Evolutionary conservation across 495 filamentous ascomycete species (phyloP), one percentile per base, ranked within the genome.

Genomic region (Corynascus novoguineensis): DNA sequence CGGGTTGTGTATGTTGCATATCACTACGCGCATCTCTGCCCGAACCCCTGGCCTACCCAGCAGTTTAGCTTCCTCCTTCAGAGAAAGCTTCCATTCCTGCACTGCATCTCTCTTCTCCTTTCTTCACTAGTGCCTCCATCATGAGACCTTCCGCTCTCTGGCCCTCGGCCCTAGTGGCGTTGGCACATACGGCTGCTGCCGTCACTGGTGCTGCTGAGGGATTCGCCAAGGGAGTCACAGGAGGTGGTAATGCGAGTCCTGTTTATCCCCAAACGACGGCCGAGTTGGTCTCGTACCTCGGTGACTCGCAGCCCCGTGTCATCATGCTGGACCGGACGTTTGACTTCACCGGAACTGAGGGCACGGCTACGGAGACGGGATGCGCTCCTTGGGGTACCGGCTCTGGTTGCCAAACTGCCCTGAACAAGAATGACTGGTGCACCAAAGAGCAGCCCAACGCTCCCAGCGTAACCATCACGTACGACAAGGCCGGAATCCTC

Each of bases 311-410:
- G 24, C 9, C 49, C 25, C 49, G 49, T 15, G 49, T 52, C 34
- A 52, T 52, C 34, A 50, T 52, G 35, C 49, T 52, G 24, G 49
- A 52, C 49, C 49, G 49, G 14, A 52, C 49, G 1, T 52, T 52
- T 19, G 49, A 52, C 34, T 52, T 52, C 49, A 52, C 49, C 14
- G 49, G 49, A 21, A 40, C 22, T 24, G 49, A 52, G 24, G 49
- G 49, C 34, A 52, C 49, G 4, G 49, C 35, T 14, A 52, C 49
- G 34, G 49, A 40, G 49, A 40, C 34, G n/a, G 49, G 49, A 11
- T 52, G 49, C 34, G 49, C 49, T 19, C 49, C 49, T 15, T 52
- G 49, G 49, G 49, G 49, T n/a, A 52, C 49, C 8, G 49, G 49
- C 12, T 52, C 49, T 0, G 49, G 22, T 19, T 52, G 49, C 35